Conservation (phyloP, 768 basidiomycete species). For the Agaricus bisporus region DNA sequence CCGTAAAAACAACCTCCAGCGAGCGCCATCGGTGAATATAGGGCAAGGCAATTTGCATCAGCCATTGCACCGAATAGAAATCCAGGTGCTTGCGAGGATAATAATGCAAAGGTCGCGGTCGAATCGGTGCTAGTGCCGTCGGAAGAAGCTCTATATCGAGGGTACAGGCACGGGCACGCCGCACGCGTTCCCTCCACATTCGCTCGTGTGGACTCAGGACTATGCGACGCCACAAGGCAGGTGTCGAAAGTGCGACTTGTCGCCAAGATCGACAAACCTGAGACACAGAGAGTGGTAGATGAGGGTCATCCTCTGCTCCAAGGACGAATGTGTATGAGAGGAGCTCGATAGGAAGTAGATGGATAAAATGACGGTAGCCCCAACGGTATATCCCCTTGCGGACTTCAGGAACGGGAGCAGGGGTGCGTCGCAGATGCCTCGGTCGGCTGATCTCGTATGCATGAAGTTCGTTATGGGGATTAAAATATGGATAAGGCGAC, state of each 20-base stretch:
- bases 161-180: conserved; percentile 52
- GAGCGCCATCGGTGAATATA: conserved; percentile 56
- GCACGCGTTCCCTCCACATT: conserved; percentile 62
- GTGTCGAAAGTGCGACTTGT: conserved; percentile 51
- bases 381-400: conserved; percentile 6
- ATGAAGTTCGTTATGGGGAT: not conserved
- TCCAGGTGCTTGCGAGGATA: conserved; percentile 24
- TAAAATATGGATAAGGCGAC: conserved; percentile 1
- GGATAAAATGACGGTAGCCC: conserved; percentile 42
- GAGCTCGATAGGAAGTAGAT: conserved; percentile 55
- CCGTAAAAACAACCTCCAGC: conserved; percentile 47
- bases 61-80: conserved; percentile 46
- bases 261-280: conserved; percentile 69
- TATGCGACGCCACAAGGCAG: conserved; percentile 60
- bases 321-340: conserved; percentile 58
- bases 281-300: conserved; percentile 57
- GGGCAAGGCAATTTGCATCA: conserved; percentile 51
- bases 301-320: conserved; percentile 48
- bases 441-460: conserved; percentile 27
- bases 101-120: conserved; percentile 20
- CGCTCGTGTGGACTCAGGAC: conserved; percentile 37
- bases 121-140: conserved; percentile 20
- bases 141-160: conserved; percentile 52
- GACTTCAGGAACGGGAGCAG: conserved; percentile 13
- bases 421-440: conserved; percentile 27